Evolutionary conservation across 306 rosid species (phyloP).

Genomic region (Cicer cuneatum): DNA sequence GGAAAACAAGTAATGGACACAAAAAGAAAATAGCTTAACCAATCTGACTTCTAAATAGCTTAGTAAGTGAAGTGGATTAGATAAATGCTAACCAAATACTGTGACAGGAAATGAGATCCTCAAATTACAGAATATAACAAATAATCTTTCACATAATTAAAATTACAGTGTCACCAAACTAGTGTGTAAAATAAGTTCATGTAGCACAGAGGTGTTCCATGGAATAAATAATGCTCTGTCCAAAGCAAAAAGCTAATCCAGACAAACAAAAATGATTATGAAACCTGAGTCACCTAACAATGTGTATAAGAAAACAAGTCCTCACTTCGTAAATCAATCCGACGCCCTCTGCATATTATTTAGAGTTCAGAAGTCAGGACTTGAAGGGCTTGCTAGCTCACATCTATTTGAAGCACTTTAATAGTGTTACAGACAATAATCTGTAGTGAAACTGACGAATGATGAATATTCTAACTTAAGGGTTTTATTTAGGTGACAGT

Average conservation of each 20-base stretch:
- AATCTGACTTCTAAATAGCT: too few relatives aligned
- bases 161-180: slow-evolving; percentile 31
- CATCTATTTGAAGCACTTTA: slow-evolving; percentile 31
- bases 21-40: too few relatives aligned
- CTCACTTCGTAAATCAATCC: slow-evolving; percentile 40
- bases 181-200: slow-evolving; percentile 27
- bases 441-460: slow-evolving; percentile 45
- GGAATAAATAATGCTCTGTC: slow-evolving; percentile 6
- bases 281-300: slow-evolving; percentile 23
- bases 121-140: slow-evolving; percentile 13
- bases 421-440: slow-evolving; percentile 27
- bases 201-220: neutral
- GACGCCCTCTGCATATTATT: slow-evolving; percentile 40
- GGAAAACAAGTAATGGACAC: too few relatives aligned
- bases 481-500: slow-evolving; percentile 51
- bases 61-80: too few relatives aligned
- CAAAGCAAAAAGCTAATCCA: slow-evolving; percentile 31
- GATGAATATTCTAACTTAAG: slow-evolving; percentile 31
- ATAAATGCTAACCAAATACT: neutral
- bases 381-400: slow-evolving; percentile 42
- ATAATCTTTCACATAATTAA: slow-evolving; percentile 27
- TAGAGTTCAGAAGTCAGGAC: slow-evolving; percentile 42
- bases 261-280: slow-evolving; percentile 13
- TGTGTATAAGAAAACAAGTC: slow-evolving; percentile 44
- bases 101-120: neutral